These are phyloP conservation scores for Xylariaceae sp. DNA, from an alignment of 2,329 filamentous ascomycete genomes.

Conservation along the genomic window DNA sequence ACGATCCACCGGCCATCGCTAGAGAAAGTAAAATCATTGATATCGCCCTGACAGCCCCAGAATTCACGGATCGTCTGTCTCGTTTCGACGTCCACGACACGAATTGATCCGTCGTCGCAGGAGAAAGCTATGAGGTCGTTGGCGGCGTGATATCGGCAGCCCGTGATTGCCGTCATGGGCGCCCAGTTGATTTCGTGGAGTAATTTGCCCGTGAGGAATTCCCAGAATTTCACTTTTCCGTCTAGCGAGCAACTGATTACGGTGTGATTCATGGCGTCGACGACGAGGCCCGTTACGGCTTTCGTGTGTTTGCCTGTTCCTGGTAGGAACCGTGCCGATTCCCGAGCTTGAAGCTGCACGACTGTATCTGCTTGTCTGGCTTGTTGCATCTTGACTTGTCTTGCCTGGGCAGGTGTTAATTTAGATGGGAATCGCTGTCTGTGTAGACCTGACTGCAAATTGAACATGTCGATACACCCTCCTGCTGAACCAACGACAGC, in stretches of 20 bases:
- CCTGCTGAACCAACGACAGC: slow-evolving; percentile 80
- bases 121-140: slow-evolving; percentile 85
- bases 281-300: slow-evolving; percentile 77
- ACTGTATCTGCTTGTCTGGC: slow-evolving; percentile 56
- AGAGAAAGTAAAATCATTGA: slow-evolving; percentile 85
- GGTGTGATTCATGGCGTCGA: slow-evolving; percentile 84
- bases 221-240: slow-evolving; percentile 96
- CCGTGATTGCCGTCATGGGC: slow-evolving; percentile 69
- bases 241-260: slow-evolving; percentile 85
- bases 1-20: slow-evolving; percentile 92
- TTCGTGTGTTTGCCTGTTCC: slow-evolving; percentile 72
- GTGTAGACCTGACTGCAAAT: slow-evolving; percentile 87
- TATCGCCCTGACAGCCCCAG: slow-evolving; percentile 69
- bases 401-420: slow-evolving; percentile 72
- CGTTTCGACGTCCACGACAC: slow-evolving; percentile 86
- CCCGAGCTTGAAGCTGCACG: slow-evolving; percentile 48
- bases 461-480: slow-evolving; percentile 91
- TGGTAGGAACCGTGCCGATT: slow-evolving; percentile 39
- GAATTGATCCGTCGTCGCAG: slow-evolving; percentile 83
- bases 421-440: slow-evolving; percentile 82
- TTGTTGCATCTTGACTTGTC: slow-evolving; percentile 66
- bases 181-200: slow-evolving; percentile 81
- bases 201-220: slow-evolving; percentile 79
- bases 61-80: slow-evolving; percentile 89
- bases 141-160: slow-evolving; percentile 73